Conservation (phyloP, 1,139 yeast genomes). For the Candida gigantensis region DNA sequence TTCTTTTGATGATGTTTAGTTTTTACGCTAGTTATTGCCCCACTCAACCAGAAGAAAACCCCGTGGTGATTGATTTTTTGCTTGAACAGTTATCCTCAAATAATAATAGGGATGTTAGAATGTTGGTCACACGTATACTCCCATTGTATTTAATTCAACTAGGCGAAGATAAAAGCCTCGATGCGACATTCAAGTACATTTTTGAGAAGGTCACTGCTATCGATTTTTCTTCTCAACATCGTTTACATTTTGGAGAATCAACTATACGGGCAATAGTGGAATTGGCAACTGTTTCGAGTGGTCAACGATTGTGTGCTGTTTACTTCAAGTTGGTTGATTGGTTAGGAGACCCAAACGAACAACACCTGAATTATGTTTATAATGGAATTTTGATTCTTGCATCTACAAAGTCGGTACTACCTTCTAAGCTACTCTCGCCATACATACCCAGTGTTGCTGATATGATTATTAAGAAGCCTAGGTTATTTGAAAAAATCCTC, state of each 20-base stretch:
- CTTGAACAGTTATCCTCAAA: slow-evolving; percentile 24
- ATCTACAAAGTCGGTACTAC: slow-evolving; percentile 46
- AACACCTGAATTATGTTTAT: slow-evolving; percentile 64
- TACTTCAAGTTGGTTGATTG: slow-evolving; percentile 59
- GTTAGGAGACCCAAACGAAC: slow-evolving; percentile 60
- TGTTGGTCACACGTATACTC: slow-evolving; percentile 47
- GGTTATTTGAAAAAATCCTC: slow-evolving; percentile 60
- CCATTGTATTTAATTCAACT: slow-evolving; percentile 46
- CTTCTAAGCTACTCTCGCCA: slow-evolving; percentile 76
- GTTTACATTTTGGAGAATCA: slow-evolving; percentile 57
- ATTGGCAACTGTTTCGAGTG: slow-evolving; percentile 56
- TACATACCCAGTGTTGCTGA: slow-evolving; percentile 75
- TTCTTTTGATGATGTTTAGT: slow-evolving; percentile 47
- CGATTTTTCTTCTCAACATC: slow-evolving; percentile 27
- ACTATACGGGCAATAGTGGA: slow-evolving; percentile 62
- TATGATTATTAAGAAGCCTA: slow-evolving; percentile 60
- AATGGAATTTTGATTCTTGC: slow-evolving; percentile 56
- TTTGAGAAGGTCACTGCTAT: slow-evolving; percentile 38
- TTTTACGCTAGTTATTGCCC: slow-evolving; percentile 45
- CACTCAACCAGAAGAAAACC: too few species aligned
- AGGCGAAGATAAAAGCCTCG: slow-evolving; percentile 29
- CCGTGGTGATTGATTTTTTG: too few species aligned
- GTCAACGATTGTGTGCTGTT: slow-evolving; percentile 63
- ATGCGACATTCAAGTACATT: slow-evolving; percentile 34
- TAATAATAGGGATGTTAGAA: slow-evolving; percentile 52